Evolutionary conservation across 192 early-diverging fungal genomes (phyloP).

Genomic region (Haplosporangium gracile): DNA sequence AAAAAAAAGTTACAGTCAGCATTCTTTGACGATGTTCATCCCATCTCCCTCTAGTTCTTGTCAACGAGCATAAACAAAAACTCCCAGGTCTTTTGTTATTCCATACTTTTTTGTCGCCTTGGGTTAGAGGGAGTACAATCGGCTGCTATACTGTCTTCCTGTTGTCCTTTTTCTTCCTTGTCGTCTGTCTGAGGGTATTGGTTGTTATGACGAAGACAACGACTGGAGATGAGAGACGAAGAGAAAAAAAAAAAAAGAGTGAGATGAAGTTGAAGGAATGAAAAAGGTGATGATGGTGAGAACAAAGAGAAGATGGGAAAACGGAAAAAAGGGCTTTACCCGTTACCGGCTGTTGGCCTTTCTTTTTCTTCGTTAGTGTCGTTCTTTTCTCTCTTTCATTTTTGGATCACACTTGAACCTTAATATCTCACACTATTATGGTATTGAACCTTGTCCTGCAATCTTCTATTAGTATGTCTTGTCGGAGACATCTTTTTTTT

Average conservation of each 20-base stretch:
- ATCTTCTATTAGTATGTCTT: not conserved
- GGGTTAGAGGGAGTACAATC: too few relatives aligned
- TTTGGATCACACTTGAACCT: not conserved
- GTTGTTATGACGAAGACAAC: not conserved
- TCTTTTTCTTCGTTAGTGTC: not conserved
- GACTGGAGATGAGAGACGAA: not conserved
- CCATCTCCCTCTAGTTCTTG: too few relatives aligned
- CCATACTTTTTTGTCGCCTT: too few relatives aligned
- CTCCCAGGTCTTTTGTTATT: too few relatives aligned
- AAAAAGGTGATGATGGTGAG: constrained; percentile 1
- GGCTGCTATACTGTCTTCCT: too few relatives aligned
- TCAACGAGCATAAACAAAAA: too few relatives aligned
- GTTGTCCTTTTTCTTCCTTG: too few relatives aligned
- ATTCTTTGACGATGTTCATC: too few relatives aligned
- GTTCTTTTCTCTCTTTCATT: not conserved
- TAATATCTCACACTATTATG: not conserved
- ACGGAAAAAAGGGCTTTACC: not conserved
- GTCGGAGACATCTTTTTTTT: not conserved
- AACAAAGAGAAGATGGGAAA: not conserved
- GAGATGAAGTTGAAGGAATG: not conserved
- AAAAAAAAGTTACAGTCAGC: too few relatives aligned
- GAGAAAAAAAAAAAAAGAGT: not conserved
- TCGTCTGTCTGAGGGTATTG: too few relatives aligned
- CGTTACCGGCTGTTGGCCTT: not conserved
- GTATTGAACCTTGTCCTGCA: constrained; percentile 7